Base-by-base conservation (phyloP, 768 basidiomycete species). In the Lactarius tabidus region DNA sequence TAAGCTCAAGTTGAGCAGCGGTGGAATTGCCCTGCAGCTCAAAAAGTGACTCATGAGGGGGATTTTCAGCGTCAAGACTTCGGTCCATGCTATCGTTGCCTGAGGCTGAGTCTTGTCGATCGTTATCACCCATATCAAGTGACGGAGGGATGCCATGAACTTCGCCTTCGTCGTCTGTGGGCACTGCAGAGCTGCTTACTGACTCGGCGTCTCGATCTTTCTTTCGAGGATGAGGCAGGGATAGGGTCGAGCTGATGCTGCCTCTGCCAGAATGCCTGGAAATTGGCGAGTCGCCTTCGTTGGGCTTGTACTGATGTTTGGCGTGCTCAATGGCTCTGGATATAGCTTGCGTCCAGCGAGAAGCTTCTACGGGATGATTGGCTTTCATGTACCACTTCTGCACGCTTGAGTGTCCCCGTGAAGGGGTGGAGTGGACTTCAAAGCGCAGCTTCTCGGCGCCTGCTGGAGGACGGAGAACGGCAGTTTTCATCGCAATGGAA, bases 361-460 rank as follows among this genome's bases (percentile, higher is more conserved):
- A 81, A 6, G 92, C 92, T 75, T 98, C 95, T 6, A 91, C 91
- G 0, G 90, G 92, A 70, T 97, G 93, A 67, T 87, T 90, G 0
- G 90, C 89, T 63, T 87, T 89, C 75, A 94, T 80, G 73, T 88
- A 89, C 91, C 91, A 92, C 74, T 87, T 91, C 71, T 90, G 87
- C 0, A 78, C 76, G 6, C 77, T 77, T 18, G 79, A 73, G 51
- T 81, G 77, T 3, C 82, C 80, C 18, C 81, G 78, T 4, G 80
- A 76, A 1, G 85, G 85, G 1, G 79, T 75, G 6, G 87, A 85
- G 65, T 88, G 85, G 6, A 98, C 83, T 72, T 96, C 94, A 70
- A 98, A 95, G 17, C 92, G 86, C 23, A 86, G 79, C 57, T 87
- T 84, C 67, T 90, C 86, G 31, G 74, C 70, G 43, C 80, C 74